Percentiles rank a stretch among this genome's conserved stretches.
phyloP scores from a whole-genome alignment of 164 flowering plant species.

The Brasenia schreberi region DNA sequence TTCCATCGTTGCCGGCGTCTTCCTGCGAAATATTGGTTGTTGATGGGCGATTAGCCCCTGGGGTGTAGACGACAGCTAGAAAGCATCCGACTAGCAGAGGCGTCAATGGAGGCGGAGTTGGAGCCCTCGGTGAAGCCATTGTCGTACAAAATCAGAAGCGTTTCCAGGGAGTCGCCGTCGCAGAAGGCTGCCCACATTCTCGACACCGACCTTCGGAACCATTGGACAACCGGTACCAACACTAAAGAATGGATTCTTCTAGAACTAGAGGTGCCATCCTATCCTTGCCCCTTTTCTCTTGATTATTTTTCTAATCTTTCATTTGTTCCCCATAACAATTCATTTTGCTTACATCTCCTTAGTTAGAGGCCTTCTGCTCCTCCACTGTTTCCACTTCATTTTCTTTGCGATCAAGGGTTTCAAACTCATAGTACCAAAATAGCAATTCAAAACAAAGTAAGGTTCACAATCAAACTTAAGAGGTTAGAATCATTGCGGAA shows the following conservation, averaged over 20 bases:
- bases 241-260: constrained; percentile 93
- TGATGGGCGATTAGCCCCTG: not conserved
- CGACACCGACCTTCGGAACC: constrained; percentile 79
- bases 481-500: not conserved
- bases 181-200: constrained; percentile 72
- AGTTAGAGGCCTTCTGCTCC: too few species aligned
- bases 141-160: constrained; percentile 61
- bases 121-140: constrained; percentile 74
- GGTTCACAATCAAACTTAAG: too few species aligned
- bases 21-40: too few species aligned
- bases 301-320: too few species aligned
- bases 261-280: constrained; percentile 53
- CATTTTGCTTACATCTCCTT: too few species aligned
- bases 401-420: too few species aligned
- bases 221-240: constrained; percentile 91
- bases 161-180: constrained; percentile 71
- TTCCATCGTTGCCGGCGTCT: too few species aligned
- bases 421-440: too few species aligned
- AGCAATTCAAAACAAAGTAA: too few species aligned
- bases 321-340: too few species aligned
- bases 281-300: too few species aligned
- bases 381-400: too few species aligned
- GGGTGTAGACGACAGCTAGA: not conserved
- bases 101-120: constrained; percentile 62
- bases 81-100: not conserved